Evolutionary conservation across 257 asterid species (phyloP).

Genomic region (Solanum chmielewskii): DNA sequence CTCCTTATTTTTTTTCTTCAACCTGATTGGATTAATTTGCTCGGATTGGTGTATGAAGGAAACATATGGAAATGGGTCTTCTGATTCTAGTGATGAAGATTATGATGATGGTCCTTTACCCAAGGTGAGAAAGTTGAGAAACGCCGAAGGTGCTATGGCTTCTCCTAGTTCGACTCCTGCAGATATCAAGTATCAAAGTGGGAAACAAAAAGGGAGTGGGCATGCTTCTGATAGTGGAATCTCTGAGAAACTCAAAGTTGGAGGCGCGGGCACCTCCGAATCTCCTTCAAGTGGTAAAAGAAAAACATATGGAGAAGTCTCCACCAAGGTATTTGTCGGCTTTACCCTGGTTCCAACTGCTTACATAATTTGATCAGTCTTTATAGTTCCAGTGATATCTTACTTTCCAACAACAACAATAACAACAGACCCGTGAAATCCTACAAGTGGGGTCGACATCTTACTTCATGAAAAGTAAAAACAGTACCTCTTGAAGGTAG

Average conservation of each 20-base stretch:
- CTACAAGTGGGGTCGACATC: neutral
- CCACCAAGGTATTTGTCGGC: constrained; percentile 44
- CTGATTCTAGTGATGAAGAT: constrained; percentile 94
- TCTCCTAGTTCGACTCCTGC: constrained; percentile 17
- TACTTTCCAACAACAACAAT: neutral
- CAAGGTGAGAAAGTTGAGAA: constrained; percentile 35
- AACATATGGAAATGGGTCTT: constrained; percentile 58
- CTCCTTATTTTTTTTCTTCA: neutral
- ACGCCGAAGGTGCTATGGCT: constrained; percentile 19
- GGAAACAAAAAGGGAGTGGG: constrained; percentile 12
- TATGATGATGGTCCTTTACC: constrained; percentile 33
- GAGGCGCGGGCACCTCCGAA: constrained; percentile 2
- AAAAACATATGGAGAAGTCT: constrained; percentile 52
- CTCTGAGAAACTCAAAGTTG: constrained; percentile 11
- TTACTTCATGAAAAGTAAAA: neutral
- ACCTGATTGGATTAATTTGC: constrained; percentile 1
- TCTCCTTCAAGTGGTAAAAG: constrained; percentile 36
- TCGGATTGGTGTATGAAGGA: constrained; percentile 34
- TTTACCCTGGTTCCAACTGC: neutral
- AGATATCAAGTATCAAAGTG: constrained; percentile 12
- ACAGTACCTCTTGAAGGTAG: neutral
- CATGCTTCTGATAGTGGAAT: constrained; percentile 7
- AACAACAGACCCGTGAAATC: neutral
- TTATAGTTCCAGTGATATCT: neutral
- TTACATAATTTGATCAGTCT: neutral